These are phyloP conservation scores for Ustilaginoidea virens DNA, from an alignment of 2,329 filamentous ascomycete genomes.

Conservation along the genomic window DNA sequence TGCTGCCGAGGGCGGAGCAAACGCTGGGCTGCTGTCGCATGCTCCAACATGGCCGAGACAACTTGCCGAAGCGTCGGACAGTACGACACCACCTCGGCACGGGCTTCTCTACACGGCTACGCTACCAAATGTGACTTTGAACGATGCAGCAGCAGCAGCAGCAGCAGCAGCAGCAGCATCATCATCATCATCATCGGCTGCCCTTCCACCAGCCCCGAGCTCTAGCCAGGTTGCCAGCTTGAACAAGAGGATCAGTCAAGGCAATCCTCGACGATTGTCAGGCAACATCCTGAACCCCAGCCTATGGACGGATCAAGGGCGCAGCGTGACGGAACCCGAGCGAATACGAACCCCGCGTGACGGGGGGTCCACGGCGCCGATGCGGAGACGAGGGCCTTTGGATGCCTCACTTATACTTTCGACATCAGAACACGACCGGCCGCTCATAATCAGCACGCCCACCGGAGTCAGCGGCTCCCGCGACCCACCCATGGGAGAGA, in stretches of 20 bases:
- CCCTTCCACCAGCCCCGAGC: conserved; percentile 21
- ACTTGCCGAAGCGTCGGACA: too few species aligned
- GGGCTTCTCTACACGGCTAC: conserved; percentile 28
- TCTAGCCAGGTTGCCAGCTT: conserved; percentile 24
- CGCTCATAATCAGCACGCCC: conserved; percentile 46
- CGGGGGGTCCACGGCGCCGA: too few species aligned
- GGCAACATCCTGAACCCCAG: conserved; percentile 19
- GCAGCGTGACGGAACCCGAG: background rate
- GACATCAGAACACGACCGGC: conserved; percentile 32
- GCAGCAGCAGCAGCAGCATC: conserved; percentile 24
- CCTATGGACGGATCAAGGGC: conserved; percentile 3
- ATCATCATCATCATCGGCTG: conserved; percentile 16
- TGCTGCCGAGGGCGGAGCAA: conserved; percentile 8
- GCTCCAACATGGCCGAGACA: conserved; percentile 31
- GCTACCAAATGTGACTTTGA: conserved; percentile 14
- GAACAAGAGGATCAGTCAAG: conserved; percentile 21
- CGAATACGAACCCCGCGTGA: too few species aligned
- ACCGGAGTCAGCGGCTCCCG: conserved; percentile 37
- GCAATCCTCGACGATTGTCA: conserved; percentile 25
- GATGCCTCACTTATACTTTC: too few species aligned
- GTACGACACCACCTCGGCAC: conserved; percentile 8
- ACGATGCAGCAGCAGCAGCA: conserved; percentile 16
- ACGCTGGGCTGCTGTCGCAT: conserved; percentile 16
- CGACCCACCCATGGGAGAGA: conserved; percentile 25
- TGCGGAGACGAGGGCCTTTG: too few species aligned